Percentiles rank a stretch among this genome's conserved stretches.
Conservation (phyloP, 495 filamentous ascomycete species). For the Penicillium roqueforti region DNA sequence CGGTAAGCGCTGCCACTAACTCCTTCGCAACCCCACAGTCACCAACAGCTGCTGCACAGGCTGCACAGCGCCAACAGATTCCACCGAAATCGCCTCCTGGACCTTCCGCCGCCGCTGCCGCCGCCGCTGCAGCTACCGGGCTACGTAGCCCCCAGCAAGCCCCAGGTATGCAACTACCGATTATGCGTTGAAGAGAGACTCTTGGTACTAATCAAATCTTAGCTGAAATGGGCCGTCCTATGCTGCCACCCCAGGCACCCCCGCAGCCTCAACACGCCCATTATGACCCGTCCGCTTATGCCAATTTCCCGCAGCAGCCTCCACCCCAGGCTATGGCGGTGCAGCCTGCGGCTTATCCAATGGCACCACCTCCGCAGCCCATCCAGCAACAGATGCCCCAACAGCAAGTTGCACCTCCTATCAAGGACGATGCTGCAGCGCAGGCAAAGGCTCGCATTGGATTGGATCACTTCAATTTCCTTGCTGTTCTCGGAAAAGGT, state of each 20-base stretch:
- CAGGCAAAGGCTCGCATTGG: conserved; percentile 78
- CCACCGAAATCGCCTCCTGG: conserved; percentile 34
- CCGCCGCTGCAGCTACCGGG: conserved; percentile 36
- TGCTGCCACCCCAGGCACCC: conserved; percentile 45
- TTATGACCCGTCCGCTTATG: conserved; percentile 73
- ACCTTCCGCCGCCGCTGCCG: conserved; percentile 28
- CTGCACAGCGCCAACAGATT: conserved; percentile 32
- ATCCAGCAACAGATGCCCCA: conserved; percentile 25
- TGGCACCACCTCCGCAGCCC: conserved; percentile 31
- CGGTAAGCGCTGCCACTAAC: conserved; percentile 45
- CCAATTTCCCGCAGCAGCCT: conserved; percentile 51
- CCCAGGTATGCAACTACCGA: conserved; percentile 29
- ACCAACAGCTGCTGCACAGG: conserved; percentile 29
- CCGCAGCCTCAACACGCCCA: conserved; percentile 48
- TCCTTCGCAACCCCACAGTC: conserved; percentile 44
- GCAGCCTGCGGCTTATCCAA: conserved; percentile 14
- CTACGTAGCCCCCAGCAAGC: conserved; percentile 30
- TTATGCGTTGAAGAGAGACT: neutral
- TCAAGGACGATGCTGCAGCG: conserved; percentile 51
- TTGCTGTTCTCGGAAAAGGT: conserved; percentile 96
- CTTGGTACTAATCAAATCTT: conserved; percentile 6
- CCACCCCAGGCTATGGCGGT: conserved; percentile 28
- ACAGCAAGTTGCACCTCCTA: conserved; percentile 36
- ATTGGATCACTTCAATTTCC: conserved; percentile 98
- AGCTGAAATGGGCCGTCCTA: conserved; percentile 35